Percentiles rank a stretch among this genome's conserved stretches.
Evolutionary conservation across 148 eudicot genomes (phyloP).

Genomic region (Rhododendron kiyosumense): DNA sequence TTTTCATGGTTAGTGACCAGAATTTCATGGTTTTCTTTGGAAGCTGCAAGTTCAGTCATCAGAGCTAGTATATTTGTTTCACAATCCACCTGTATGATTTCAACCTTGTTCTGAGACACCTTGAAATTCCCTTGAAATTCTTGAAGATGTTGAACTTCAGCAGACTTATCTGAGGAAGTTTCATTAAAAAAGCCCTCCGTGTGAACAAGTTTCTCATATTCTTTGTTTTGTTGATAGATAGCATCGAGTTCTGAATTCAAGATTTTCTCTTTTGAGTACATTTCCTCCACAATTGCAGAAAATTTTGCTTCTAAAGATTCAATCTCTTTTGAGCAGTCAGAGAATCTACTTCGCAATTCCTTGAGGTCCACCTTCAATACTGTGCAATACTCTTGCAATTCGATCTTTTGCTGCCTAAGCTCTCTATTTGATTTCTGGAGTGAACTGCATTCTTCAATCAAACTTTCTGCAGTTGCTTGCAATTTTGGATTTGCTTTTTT

Average conservation of each 20-base stretch:
- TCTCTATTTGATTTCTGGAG: slow-evolving; percentile 54
- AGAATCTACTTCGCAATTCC: slow-evolving; percentile 28
- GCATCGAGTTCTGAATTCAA: slow-evolving; percentile 44
- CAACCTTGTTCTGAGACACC: slow-evolving; percentile 23
- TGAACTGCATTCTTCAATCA: slow-evolving; percentile 51
- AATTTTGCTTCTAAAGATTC: slow-evolving; percentile 44
- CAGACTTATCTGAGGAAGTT: slow-evolving; percentile 33
- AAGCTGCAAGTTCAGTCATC: slow-evolving; percentile 32
- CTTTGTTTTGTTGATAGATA: slow-evolving; percentile 28
- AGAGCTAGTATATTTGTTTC: slow-evolving; percentile 35
- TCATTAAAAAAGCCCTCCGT: slow-evolving; percentile 31
- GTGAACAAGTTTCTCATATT: slow-evolving; percentile 38
- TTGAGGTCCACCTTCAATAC: slow-evolving; percentile 44
- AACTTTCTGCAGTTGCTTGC: slow-evolving; percentile 50
- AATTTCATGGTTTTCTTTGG: slow-evolving; percentile 38
- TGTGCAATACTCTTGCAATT: slow-evolving; percentile 31
- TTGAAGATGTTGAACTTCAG: slow-evolving; percentile 51
- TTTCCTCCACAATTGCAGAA: slow-evolving; percentile 36
- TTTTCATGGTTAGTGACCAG: slow-evolving; percentile 37
- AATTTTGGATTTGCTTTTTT: slow-evolving; percentile 49
- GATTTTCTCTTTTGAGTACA: slow-evolving; percentile 41
- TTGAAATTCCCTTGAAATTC: slow-evolving; percentile 31
- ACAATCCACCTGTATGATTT: slow-evolving; percentile 18
- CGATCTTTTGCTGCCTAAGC: slow-evolving; percentile 44
- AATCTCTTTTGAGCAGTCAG: slow-evolving; percentile 32